phyloP scores from a whole-genome alignment of 257 asterid species.

The Jaltomata sinuosa region DNA sequence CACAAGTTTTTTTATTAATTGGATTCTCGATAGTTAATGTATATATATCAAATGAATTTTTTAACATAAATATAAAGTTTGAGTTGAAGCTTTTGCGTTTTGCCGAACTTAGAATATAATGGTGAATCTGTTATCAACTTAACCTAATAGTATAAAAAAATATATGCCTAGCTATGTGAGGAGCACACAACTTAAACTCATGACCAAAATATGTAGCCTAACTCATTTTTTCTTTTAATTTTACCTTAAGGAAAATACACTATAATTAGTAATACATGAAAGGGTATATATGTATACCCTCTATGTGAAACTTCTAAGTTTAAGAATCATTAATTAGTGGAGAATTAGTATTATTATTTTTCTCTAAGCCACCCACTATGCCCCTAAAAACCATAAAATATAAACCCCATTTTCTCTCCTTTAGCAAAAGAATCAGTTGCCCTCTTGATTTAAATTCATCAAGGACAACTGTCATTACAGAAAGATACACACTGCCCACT shows the following conservation, averaged over 20 bases:
- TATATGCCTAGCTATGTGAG: neutral
- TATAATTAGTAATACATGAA: neutral
- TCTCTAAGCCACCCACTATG: conserved; percentile 7
- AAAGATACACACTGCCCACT: conserved; percentile 41
- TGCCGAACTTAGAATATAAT: too few species aligned
- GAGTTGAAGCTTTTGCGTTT: too few species aligned
- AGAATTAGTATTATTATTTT: neutral
- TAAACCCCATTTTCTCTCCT: conserved; percentile 9
- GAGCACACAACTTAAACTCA: neutral
- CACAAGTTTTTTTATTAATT: too few species aligned
- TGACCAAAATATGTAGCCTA: neutral
- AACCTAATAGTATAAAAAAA: neutral
- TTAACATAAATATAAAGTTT: neutral
- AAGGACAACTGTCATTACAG: conserved; percentile 73
- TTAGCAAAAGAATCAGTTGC: conserved; percentile 42
- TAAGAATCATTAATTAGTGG: neutral
- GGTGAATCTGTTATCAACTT: neutral
- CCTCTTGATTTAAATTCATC: conserved; percentile 26
- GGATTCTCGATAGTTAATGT: neutral
- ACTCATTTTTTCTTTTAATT: neutral
- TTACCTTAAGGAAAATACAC: neutral
- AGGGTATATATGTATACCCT: neutral
- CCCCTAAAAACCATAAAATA: conserved; percentile 18
- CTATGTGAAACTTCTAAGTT: neutral
- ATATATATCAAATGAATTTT: neutral